These are phyloP conservation scores for Nematocida sp. DNA, from an alignment of 371 early-diverging fungal species.

Conservation along the genomic window DNA sequence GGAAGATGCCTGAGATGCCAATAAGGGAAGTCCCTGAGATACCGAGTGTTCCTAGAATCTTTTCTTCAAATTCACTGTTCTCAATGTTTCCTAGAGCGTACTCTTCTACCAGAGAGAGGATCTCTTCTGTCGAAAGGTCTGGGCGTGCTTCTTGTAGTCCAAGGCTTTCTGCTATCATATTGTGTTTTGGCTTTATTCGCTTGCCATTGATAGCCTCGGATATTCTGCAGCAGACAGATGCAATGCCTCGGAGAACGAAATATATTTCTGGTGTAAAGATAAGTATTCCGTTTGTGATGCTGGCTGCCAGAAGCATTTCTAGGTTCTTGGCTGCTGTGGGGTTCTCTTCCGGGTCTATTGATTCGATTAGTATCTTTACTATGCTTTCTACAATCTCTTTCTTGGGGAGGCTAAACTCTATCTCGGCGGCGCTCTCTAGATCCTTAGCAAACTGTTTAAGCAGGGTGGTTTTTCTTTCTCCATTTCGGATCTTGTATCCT, in stretches of 20 bases:
- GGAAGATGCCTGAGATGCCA: constrained; percentile 60
- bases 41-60: constrained; percentile 68
- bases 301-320: constrained; percentile 16
- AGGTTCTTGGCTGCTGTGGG: constrained; percentile 3
- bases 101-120: constrained; percentile 71
- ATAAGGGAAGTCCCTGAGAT: constrained; percentile 33
- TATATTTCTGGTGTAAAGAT: constrained; percentile 75
- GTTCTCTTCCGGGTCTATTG: constrained; percentile 53
- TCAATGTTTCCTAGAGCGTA: constrained; percentile 76
- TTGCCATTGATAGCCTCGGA: constrained; percentile 69
- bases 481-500: constrained; percentile 74
- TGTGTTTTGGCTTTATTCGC: constrained; percentile 68
- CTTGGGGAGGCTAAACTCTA: constrained; percentile 43
- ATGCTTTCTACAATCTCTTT: constrained; percentile 54
- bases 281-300: constrained; percentile 48
- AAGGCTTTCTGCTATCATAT: constrained; percentile 72
- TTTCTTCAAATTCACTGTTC: constrained; percentile 77
- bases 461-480: constrained; percentile 75
- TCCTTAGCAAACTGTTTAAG: constrained; percentile 79
- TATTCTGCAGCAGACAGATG: constrained; percentile 74
- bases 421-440: constrained; percentile 67
- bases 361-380: constrained; percentile 63
- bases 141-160: constrained; percentile 67
- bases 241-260: constrained; percentile 74
- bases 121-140: constrained; percentile 7